Evolutionary conservation across 305 asterid genomes (phyloP).

Genomic region (Solanum aculeatissimum): DNA sequence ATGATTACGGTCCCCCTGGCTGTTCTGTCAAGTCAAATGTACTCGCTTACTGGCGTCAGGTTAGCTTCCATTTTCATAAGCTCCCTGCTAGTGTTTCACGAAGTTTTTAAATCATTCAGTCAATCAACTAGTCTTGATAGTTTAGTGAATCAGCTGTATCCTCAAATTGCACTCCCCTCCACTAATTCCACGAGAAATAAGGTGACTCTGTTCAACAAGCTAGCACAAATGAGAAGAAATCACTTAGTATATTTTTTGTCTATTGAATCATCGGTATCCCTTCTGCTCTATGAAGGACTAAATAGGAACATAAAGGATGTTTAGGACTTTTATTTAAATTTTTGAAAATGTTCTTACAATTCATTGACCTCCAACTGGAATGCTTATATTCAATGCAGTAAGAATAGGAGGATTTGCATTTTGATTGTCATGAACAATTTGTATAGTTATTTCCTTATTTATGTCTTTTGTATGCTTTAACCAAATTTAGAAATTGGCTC

Average conservation of each 20-base stretch:
- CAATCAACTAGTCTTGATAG: not conserved
- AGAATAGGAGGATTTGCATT: not conserved
- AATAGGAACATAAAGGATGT: not conserved
- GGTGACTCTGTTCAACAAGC: not conserved
- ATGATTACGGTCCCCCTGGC: conserved; percentile 15
- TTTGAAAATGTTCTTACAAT: not conserved
- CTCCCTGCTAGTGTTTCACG: not conserved
- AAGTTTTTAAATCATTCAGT: not conserved
- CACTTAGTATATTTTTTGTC: not conserved
- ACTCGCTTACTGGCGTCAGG: conserved; percentile 27
- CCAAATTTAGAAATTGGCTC: not conserved
- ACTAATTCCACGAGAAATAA: not conserved
- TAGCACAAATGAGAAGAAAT: not conserved
- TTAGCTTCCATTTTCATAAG: not conserved
- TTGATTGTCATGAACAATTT: not conserved
- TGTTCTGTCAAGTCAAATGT: conserved; percentile 15
- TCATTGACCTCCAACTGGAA: not conserved
- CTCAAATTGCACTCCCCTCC: not conserved
- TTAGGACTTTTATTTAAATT: not conserved
- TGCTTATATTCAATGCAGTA: not conserved
- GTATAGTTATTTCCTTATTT: not conserved
- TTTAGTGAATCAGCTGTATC: not conserved
- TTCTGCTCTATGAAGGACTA: not conserved
- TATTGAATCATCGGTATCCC: not conserved
- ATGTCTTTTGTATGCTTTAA: not conserved